phyloP scores from a whole-genome alignment of 2,329 filamentous ascomycete genomes.

The Fusarium xylarioides region DNA sequence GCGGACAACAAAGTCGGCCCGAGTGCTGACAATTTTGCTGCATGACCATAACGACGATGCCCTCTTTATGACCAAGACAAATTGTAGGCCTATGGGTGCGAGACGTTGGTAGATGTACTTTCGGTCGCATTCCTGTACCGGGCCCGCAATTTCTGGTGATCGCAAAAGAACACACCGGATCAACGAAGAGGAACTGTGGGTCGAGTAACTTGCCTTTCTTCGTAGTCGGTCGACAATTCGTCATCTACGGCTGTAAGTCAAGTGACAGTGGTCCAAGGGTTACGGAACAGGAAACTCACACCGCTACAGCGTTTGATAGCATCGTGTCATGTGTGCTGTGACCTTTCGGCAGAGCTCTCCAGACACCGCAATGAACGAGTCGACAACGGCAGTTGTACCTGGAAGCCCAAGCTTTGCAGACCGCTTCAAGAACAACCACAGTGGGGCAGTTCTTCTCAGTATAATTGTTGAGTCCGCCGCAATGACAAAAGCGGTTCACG shows the following conservation, averaged over 20 bases:
- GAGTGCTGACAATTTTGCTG: not conserved
- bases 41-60: not conserved
- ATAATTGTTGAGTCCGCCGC: not conserved
- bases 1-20: not conserved
- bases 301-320: not conserved
- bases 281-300: fast-evolving
- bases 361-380: not conserved
- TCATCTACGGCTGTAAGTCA: too few species aligned
- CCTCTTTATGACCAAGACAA: not conserved
- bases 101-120: not conserved
- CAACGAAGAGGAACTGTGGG: not conserved
- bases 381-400: too few species aligned
- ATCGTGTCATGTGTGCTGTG: fast-evolving
- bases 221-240: not conserved
- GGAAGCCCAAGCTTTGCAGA: not conserved
- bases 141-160: not conserved
- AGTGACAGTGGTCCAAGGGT: not conserved
- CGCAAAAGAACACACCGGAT: not conserved
- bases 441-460: too few species aligned
- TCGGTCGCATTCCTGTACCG: not conserved
- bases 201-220: too few species aligned
- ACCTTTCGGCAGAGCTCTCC: not conserved
- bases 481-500: not conserved
- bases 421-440: not conserved
- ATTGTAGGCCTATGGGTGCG: not conserved